Evolutionary conservation across 2,329 filamentous ascomycete species (phyloP).

Genomic region (Calonectria honghensis): DNA sequence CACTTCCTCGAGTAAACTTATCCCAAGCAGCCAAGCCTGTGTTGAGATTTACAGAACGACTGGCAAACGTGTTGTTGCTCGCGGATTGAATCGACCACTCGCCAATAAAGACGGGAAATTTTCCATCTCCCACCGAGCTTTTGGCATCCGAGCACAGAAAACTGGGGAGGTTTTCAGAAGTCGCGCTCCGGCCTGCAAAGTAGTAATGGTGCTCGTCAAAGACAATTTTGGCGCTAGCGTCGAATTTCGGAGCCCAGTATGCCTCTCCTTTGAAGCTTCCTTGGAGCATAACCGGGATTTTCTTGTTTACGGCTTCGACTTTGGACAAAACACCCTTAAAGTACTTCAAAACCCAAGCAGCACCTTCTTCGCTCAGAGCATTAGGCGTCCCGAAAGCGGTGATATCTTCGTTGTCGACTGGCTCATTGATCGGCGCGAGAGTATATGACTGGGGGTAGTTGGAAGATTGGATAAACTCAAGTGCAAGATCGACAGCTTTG

Average conservation of each 20-base stretch:
- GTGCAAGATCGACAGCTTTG: conserved; percentile 30
- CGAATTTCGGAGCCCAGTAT: conserved; percentile 36
- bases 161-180: conserved; percentile 1
- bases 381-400: conserved; percentile 23
- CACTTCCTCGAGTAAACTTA: conserved; percentile 23
- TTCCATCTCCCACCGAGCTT: background rate
- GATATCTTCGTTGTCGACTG: conserved; percentile 30
- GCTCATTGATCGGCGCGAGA: conserved; percentile 36
- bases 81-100: conserved; percentile 39
- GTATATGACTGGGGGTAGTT: conserved; percentile 14
- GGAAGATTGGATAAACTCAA: conserved; percentile 35
- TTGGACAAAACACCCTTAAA: conserved; percentile 35
- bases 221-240: conserved; percentile 27
- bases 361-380: conserved; percentile 29
- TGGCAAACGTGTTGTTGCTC: conserved; percentile 28
- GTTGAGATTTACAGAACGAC: conserved; percentile 26
- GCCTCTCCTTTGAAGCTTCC: conserved; percentile 32
- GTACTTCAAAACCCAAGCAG: conserved; percentile 34
- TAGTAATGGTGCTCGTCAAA: conserved; percentile 37
- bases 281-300: conserved; percentile 39
- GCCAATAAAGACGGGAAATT: conserved; percentile 40
- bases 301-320: conserved; percentile 19
- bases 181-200: conserved; percentile 28
- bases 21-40: conserved; percentile 22
- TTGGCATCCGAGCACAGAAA: conserved; percentile 34